These are phyloP conservation scores for Arxiozyma slooffiae DNA, from an alignment of 1,139 yeast species.

Conservation along the genomic window DNA sequence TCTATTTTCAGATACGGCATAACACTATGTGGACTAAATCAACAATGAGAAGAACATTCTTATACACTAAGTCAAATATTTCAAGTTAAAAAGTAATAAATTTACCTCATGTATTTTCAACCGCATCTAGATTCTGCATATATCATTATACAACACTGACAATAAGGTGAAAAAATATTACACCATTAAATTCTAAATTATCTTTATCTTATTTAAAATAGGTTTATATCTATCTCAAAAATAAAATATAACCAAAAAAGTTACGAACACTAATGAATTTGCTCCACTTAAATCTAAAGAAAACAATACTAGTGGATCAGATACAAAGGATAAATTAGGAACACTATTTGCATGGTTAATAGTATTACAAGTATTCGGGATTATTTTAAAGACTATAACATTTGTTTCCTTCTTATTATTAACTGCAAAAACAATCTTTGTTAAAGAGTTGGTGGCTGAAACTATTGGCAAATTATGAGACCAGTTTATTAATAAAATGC, in stretches of 20 bases:
- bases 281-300: neutral
- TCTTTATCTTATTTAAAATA: neutral
- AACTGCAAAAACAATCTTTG: slow-evolving; percentile 36
- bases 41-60: neutral
- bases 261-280: neutral
- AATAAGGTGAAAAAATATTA: neutral
- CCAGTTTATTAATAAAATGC: slow-evolving; percentile 20
- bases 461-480: slow-evolving; percentile 26
- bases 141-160: neutral
- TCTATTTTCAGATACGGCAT: too few species aligned
- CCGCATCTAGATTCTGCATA: neutral
- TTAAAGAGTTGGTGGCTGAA: slow-evolving; percentile 33
- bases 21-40: neutral
- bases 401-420: slow-evolving; percentile 47
- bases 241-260: neutral
- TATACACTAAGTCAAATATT: neutral
- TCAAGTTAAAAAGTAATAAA: neutral
- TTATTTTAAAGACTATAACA: slow-evolving; percentile 56
- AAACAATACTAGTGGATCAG: too few species aligned
- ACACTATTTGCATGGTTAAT: slow-evolving; percentile 42
- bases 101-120: neutral
- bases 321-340: slow-evolving; percentile 42
- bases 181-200: neutral
- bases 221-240: neutral
- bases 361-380: slow-evolving; percentile 34